These are phyloP conservation scores for Emericellopsis terricola DNA, from an alignment of 495 filamentous ascomycete species.

Conservation along the genomic window DNA sequence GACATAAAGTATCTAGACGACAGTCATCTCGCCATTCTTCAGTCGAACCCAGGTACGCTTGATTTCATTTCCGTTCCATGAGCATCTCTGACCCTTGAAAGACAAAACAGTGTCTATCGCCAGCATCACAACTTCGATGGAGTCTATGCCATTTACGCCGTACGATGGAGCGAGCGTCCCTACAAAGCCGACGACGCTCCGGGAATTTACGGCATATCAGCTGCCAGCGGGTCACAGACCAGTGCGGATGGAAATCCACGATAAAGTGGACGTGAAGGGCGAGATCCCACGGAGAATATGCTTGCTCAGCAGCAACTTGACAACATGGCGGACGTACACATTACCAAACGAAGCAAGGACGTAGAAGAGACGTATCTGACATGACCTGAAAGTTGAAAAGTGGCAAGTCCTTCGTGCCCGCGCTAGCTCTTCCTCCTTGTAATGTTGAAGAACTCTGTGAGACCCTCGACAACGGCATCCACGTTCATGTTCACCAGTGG, in stretches of 20 bases:
- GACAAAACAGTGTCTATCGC: constrained; percentile 9
- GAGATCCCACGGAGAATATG: constrained; percentile 23
- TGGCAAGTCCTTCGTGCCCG: too few species aligned
- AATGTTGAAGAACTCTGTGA: constrained; percentile 37
- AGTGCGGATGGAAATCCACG: constrained; percentile 26
- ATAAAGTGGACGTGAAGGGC: constrained; percentile 13
- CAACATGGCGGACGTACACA: constrained; percentile 22
- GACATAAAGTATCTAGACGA: constrained; percentile 33
- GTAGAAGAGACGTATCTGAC: too few species aligned
- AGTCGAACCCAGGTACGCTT: constrained; percentile 16
- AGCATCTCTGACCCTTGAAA: not conserved
- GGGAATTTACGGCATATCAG: not conserved
- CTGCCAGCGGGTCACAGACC: constrained; percentile 12
- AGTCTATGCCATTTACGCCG: too few species aligned
- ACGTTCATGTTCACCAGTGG: constrained; percentile 39
- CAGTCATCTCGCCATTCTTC: constrained; percentile 23
- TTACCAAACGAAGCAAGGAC: constrained; percentile 9
- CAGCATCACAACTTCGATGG: constrained; percentile 6
- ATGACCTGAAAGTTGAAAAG: too few species aligned
- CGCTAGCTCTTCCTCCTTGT: constrained; percentile 24
- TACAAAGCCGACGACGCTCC: too few species aligned
- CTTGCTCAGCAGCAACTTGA: constrained; percentile 22
- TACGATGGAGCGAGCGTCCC: too few species aligned
- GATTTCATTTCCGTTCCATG: not conserved
- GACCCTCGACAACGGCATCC: constrained; percentile 32